Evolutionary conservation across 495 filamentous ascomycete species (phyloP).

Genomic region (Terfezia boudieri): DNA sequence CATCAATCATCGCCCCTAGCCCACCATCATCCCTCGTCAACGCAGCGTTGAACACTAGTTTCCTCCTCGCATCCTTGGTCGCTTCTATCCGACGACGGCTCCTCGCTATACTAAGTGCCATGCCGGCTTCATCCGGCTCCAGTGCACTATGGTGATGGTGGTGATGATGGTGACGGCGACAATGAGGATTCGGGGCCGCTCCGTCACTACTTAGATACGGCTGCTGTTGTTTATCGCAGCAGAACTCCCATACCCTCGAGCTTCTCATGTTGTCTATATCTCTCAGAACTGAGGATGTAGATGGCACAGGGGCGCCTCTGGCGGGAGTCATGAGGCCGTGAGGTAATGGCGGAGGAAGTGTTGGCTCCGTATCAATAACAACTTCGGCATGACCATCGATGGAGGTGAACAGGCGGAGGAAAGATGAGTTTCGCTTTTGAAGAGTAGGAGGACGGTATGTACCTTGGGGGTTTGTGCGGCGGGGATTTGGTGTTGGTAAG

Average conservation of each 20-base stretch:
- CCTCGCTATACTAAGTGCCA: too few species aligned
- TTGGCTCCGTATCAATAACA: constrained; percentile 7
- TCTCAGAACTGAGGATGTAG: background rate
- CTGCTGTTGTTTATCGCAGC: constrained; percentile 14
- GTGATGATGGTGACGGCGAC: too few species aligned
- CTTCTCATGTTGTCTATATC: constrained; percentile 7
- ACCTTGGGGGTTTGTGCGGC: background rate
- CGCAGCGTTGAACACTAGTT: too few species aligned
- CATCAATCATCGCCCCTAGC: too few species aligned
- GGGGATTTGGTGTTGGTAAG: background rate
- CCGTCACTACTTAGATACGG: too few species aligned
- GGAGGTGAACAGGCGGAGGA: constrained; percentile 14
- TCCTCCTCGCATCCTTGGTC: too few species aligned
- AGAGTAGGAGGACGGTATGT: constrained; percentile 2
- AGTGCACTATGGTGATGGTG: too few species aligned
- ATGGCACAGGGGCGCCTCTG: background rate
- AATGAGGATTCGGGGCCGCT: too few species aligned
- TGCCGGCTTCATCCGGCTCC: too few species aligned
- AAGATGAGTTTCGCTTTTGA: constrained; percentile 11
- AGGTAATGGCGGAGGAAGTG: background rate
- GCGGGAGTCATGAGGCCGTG: background rate
- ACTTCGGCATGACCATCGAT: constrained; percentile 18
- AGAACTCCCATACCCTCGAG: constrained; percentile 15
- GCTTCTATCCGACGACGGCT: too few species aligned
- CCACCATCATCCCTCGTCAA: too few species aligned